A percentile compares a stretch with the other conserved stretches of the same genome.
These are phyloP conservation scores for Cercospora citrullina DNA, from an alignment of 2,329 filamentous ascomycete species.

Conservation along the genomic window DNA sequence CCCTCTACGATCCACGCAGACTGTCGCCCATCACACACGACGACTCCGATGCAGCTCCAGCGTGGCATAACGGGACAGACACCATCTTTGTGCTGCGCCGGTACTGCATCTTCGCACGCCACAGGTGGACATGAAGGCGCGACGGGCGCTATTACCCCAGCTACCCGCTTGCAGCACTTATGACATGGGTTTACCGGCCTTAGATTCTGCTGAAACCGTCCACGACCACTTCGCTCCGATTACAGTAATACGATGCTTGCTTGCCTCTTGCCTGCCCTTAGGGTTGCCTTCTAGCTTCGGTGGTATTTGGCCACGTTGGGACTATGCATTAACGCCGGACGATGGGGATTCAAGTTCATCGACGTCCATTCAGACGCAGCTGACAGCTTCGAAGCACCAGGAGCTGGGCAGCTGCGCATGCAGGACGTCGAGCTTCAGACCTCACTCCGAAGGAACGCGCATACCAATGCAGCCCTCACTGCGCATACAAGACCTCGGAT, in stretches of 20 bases:
- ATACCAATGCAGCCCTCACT: not conserved
- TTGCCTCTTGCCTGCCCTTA: not conserved
- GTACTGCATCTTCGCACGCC: not conserved
- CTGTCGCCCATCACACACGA: not conserved
- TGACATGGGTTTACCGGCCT: not conserved
- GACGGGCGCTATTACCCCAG: not conserved
- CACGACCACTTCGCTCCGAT: not conserved
- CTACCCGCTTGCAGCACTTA: not conserved
- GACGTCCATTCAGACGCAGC: not conserved
- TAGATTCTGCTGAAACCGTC: not conserved
- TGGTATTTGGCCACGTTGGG: not conserved
- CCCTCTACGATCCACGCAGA: not conserved
- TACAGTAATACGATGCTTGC: not conserved
- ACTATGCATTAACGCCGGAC: not conserved
- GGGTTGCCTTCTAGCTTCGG: not conserved
- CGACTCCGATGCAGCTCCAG: not conserved
- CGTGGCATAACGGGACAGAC: not conserved
- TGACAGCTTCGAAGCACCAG: not conserved
- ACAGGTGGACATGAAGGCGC: not conserved
- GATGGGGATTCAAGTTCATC: not conserved
- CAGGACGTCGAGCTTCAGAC: not conserved
- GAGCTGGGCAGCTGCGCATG: not conserved
- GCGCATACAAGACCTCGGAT: constrained; percentile 2
- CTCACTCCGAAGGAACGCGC: not conserved
- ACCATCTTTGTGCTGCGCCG: not conserved